Evolutionary conservation across 371 early-diverging fungal genomes (phyloP), one percentile per base, ranked within the genome.

Genomic region (Rhizopus arrhizus): DNA sequence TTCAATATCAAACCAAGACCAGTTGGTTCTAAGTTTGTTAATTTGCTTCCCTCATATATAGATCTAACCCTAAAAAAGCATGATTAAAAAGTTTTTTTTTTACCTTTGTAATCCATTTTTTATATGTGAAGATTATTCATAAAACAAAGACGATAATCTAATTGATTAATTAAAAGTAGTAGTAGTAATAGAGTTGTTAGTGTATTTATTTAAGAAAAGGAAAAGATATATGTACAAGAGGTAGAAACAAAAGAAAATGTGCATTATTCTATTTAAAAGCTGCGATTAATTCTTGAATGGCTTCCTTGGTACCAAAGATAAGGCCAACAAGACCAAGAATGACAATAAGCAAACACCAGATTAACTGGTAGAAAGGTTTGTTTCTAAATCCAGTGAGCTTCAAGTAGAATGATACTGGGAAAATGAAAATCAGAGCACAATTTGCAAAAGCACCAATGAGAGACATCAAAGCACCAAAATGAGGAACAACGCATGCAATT

Each of bases 391-490:
- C 89, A 72, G 84, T 92, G 13, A 95, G 72, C 58, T 85, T 83
- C 33, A 89, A 69, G 70, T 94, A 90, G 67, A 88, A 92, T n/a
- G 89, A 61, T 15, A 93, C 81, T 3, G 95, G 95, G 65, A 94
- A 84, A 16, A 94, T 86, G 68, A 94, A 93, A 33, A 92, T 90
- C 41, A 92, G 78, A 67, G 84, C 74, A 56, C 89, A 90, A 52
- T 88, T 91, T 34, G 89, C 83, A 45, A 94, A 69, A 2, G 93
- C 89, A 32, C 95, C 95, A 35, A 95, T 66, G 22, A 95, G 73
- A 11, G 91, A 83, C 89, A 94, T 91, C 53, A 93, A 79, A 64
- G 87, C 84, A 49, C 85, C 86, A 73, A 95, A 93, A 73, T 84
- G 87, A 15, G 94, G 91, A 10, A 95, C 80, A 51, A 81, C 71